phyloP scores from a whole-genome alignment of 192 early-diverging fungal species.

The Jimgerdemannia flammicorona region DNA sequence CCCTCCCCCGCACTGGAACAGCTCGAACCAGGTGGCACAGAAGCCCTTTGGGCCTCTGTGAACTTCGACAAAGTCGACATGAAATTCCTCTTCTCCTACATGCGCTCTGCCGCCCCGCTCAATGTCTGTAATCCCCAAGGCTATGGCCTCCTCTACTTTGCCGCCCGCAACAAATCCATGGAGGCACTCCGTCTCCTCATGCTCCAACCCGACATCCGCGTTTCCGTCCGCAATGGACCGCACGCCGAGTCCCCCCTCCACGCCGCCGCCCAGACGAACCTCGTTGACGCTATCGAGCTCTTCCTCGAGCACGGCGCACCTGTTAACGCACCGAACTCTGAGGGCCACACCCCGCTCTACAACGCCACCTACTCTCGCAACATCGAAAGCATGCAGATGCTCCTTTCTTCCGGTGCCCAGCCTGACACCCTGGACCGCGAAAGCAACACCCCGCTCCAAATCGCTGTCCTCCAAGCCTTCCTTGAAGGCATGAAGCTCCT shows the following conservation, averaged over 20 bases:
- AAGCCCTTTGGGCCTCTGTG: slow-evolving; percentile 21
- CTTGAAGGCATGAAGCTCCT: slow-evolving; percentile 16
- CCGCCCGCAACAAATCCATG: slow-evolving; percentile 26
- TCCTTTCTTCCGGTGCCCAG: slow-evolving; percentile 15
- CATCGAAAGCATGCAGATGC: slow-evolving; percentile 6
- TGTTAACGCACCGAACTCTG: slow-evolving; percentile 16
- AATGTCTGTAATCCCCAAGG: slow-evolving; percentile 10
- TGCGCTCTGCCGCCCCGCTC: slow-evolving; percentile 14
- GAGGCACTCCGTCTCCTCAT: slow-evolving; percentile 32
- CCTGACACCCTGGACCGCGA: slow-evolving; percentile 7
- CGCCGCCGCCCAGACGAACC: slow-evolving; percentile 10
- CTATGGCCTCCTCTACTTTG: slow-evolving; percentile 31
- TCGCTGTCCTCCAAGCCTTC: slow-evolving; percentile 25
- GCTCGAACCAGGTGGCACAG: not conserved
- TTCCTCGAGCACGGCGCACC: slow-evolving; percentile 24
- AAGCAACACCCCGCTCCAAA: slow-evolving; percentile 25
- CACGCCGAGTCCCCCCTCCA: slow-evolving; percentile 30
- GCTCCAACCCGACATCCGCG: slow-evolving; percentile 18
- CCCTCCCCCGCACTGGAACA: not conserved
- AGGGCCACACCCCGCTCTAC: slow-evolving; percentile 31
- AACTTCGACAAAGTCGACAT: slow-evolving; percentile 23
- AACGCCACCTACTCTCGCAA: slow-evolving; percentile 22
- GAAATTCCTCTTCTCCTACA: slow-evolving; percentile 28
- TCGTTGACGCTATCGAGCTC: slow-evolving; percentile 27
- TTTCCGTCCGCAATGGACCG: slow-evolving; percentile 26